Base-by-base conservation (phyloP, 2,329 filamentous ascomycete genomes). In the Lachnellula hyalina region DNA sequence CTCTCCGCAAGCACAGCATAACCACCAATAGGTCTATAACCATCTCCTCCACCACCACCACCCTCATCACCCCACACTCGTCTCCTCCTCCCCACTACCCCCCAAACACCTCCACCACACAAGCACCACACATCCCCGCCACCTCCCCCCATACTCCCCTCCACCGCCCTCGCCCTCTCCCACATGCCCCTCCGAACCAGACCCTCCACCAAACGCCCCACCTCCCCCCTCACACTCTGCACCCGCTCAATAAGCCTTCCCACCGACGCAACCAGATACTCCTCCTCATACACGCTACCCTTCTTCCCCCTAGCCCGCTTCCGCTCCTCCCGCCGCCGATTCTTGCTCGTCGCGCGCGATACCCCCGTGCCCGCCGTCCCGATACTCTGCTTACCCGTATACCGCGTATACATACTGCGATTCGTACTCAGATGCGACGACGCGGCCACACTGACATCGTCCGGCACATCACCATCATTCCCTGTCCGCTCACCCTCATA, bases 241-340 rank as follows among this genome's bases (percentile, higher is more conserved):
- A 96, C 83, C 36, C 92, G 80, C 70, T 96, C 90, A 14, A 96
- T 82, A 35, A 99, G 78, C 23, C 94, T 79, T 12, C 86, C 82
- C 36, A 97, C 85, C 63, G 87, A 93, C 70, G 92, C 94, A 55
- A 96, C 86, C 5, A 99, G 81, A 71, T 99, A 99, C 72, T 97
- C 94, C 68, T 97, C 93, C 71, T 99, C 94, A 71, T 99, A 99
- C 5, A 99, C 89, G 15, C 90, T 96, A 11, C 94, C 94, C 76
- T 97, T 97, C 71, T 96, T 93, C 23, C 94, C 94, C 7, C 90
- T 79, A 0, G 94, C 94, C 15, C 93, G 84, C 80, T 99, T 99
- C 71, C 96, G 85, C 77, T 99, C 94, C 72, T 99, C 94, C 19
- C 91, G 81, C 23, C 87, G 80, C 51, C 91, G 84, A 68, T 96